Evolutionary conservation across 139 green algal genomes (phyloP).

Genomic region (Nannochloris sp.): DNA sequence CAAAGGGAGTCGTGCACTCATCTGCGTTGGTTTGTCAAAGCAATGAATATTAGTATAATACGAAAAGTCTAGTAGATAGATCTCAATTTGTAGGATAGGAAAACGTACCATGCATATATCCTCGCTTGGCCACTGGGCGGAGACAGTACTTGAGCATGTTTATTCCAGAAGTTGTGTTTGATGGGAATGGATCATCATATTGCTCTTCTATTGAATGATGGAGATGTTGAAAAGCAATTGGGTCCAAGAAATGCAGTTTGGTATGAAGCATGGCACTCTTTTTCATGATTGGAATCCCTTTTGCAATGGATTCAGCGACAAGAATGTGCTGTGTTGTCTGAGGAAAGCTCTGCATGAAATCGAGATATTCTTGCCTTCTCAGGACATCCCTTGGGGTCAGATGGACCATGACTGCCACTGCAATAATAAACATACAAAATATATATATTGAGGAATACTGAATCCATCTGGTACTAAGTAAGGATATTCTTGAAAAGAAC

Average conservation of each 20-base stretch:
- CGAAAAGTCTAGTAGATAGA: too few relatives aligned
- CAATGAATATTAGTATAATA: too few relatives aligned
- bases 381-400: constrained; percentile 43
- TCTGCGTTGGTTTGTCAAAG: too few relatives aligned
- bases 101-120: constrained; percentile 27
- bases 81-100: too few relatives aligned
- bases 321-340: constrained; percentile 34
- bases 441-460: too few relatives aligned
- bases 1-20: too few relatives aligned
- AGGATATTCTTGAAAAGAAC: not conserved
- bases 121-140: constrained; percentile 30
- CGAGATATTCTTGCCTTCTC: constrained; percentile 20
- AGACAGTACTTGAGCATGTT: constrained; percentile 50
- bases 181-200: not conserved
- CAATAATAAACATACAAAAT: not conserved
- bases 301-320: constrained; percentile 14
- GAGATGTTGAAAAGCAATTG: constrained; percentile 53
- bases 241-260: constrained; percentile 59
- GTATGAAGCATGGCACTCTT: constrained; percentile 36
- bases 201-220: not conserved
- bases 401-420: constrained; percentile 50
- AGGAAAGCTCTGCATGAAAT: constrained; percentile 29
- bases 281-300: constrained; percentile 14
- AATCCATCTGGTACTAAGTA: too few relatives aligned
- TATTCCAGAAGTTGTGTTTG: constrained; percentile 4